Evolutionary conservation across 129 eudicot genomes (phyloP).

Genomic region (Flaveria trinervia): DNA sequence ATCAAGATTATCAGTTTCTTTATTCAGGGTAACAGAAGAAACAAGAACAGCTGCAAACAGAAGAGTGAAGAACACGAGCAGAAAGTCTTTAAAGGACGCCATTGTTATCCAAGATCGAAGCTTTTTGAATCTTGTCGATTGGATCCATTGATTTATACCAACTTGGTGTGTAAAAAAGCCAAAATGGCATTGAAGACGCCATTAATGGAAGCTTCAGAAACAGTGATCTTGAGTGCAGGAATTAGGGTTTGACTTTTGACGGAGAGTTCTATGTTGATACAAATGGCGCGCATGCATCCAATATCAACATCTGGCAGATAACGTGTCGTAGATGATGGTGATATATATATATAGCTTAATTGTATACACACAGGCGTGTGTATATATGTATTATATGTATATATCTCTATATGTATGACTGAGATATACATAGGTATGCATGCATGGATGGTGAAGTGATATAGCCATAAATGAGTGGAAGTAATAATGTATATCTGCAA

Average conservation of each 20-base stretch:
- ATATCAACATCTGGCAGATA: not conserved
- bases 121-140: not conserved
- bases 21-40: constrained; percentile 17
- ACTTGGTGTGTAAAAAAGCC: constrained; percentile 14
- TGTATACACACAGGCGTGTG: not conserved
- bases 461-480: not conserved
- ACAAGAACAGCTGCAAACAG: constrained; percentile 30
- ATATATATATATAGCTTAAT: not conserved
- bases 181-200: constrained; percentile 33
- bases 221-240: constrained; percentile 18
- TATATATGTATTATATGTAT: not conserved
- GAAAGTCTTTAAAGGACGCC: constrained; percentile 15
- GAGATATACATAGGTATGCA: not conserved
- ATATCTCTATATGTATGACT: not conserved
- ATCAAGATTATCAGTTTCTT: constrained; percentile 18
- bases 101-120: not conserved
- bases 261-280: constrained; percentile 35
- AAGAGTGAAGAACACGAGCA: constrained; percentile 16
- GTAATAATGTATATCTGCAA: not conserved
- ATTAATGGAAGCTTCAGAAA: constrained; percentile 43
- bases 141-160: constrained; percentile 23
- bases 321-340: constrained; percentile 4
- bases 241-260: constrained; percentile 28
- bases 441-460: not conserved
- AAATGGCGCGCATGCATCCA: constrained; percentile 32